These are phyloP conservation scores for Aphanomyces stellatus DNA, from an alignment of 352 stramenopile genomes.

Conservation along the genomic window DNA sequence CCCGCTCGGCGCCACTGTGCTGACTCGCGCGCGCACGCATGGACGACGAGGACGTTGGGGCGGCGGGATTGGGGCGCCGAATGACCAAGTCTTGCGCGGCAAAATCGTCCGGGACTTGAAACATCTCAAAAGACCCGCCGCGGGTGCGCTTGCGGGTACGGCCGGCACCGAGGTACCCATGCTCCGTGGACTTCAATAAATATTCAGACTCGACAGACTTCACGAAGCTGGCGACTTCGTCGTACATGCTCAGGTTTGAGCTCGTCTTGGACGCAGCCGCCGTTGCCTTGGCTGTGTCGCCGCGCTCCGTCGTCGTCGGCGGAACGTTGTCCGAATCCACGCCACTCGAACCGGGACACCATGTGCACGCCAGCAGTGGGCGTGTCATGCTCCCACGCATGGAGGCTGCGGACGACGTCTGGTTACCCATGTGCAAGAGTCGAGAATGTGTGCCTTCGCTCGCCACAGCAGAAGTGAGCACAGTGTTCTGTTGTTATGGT, in stretches of 20 bases:
- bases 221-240: not conserved
- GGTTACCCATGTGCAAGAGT: not conserved
- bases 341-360: not conserved
- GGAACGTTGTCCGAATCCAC: not conserved
- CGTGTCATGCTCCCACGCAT: no score
- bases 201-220: not conserved
- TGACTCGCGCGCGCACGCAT: not conserved
- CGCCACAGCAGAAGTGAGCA: not conserved
- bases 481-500: no score
- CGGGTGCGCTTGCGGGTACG: not conserved
- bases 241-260: not conserved
- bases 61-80: not conserved
- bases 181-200: not conserved
- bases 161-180: not conserved
- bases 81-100: not conserved
- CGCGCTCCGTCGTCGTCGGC: no score
- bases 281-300: not conserved
- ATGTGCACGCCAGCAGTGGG: not conserved
- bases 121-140: not conserved
- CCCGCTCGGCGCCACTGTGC: no score
- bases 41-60: no score
- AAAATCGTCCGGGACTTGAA: not conserved
- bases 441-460: not conserved
- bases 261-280: not conserved
- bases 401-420: not conserved